Evolutionary conservation across 768 basidiomycete species (phyloP), one percentile per base, ranked within the genome.

Genomic region (Phlebiopsis gigantea): DNA sequence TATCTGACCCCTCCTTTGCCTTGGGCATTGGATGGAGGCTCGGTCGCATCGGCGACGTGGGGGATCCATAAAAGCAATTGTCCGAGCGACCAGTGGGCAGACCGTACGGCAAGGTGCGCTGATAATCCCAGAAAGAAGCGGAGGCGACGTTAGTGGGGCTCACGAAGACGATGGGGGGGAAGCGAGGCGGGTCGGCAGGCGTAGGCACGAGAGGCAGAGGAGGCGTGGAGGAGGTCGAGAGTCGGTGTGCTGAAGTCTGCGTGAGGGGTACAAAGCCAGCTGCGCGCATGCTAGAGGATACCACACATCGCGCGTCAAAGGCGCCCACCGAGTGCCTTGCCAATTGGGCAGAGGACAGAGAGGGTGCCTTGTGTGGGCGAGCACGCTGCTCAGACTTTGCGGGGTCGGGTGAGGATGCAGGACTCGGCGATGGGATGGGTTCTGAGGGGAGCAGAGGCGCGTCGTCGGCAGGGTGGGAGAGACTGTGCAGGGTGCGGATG

Each of bases 221-320:
- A 5, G 55, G 49, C 24, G 55, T 55, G 49, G 58, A 56, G 31
- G 48, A 46, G n/a, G 24, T 34, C 31, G 46, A 49, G 39, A 43
- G 14, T 54, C 21, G 48, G 22, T 34, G 43, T 30, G 28, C 57
- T 7, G 46, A 48, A 21, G 63, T 54, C 22, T 63, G 59, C 5
- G 65, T 43, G 47, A 68, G 61, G 49, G 61, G 64, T 5, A 66
- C 62, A 56, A 68, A 68, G 2, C 66, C 67, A 5, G 67, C 67
- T 1, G 65, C 67, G 24, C 65, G 61, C 67, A 68, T 68, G 48
- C 64, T 68, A 52, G 63, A 62, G 26, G 63, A 65, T 17, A 68
- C 60, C 34, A 63, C 61, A 17, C 58, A 58, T 30, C 67, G 63
- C n/a, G 67, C 59, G 53, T 68, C 67, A 57, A 66, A 26, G 24